These are phyloP conservation scores for Capronia americana DNA, from an alignment of 2,329 filamentous ascomycete species.

Conservation along the genomic window DNA sequence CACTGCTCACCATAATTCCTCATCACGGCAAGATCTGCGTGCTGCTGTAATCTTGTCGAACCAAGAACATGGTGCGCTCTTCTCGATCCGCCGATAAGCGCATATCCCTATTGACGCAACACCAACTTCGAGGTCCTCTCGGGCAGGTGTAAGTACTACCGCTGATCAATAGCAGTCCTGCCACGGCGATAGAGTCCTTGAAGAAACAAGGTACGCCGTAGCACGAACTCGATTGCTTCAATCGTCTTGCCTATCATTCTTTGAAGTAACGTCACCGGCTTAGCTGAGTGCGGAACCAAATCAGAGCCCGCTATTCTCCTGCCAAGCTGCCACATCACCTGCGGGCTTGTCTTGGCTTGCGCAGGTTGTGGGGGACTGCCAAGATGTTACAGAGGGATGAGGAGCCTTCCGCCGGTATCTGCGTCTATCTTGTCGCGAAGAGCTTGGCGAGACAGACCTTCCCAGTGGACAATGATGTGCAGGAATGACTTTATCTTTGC, in stretches of 20 bases:
- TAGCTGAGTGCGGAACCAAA: background rate
- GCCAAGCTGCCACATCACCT: conserved; percentile 1
- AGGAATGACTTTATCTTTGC: background rate
- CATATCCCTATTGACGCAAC: background rate
- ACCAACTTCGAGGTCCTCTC: background rate
- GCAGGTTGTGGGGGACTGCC: background rate
- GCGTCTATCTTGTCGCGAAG: background rate
- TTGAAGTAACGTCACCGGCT: background rate
- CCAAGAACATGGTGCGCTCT: background rate
- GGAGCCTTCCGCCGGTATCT: background rate
- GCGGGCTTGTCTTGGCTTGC: background rate
- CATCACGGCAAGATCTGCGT: background rate
- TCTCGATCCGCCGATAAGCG: background rate
- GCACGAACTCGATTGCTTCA: background rate
- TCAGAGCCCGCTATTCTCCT: background rate
- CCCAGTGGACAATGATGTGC: background rate
- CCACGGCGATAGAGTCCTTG: background rate
- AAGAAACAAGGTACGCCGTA: background rate
- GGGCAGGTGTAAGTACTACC: background rate
- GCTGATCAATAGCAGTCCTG: background rate
- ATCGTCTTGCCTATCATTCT: background rate
- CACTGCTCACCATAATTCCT: background rate
- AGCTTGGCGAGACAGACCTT: background rate
- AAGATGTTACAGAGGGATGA: conserved; percentile 1
- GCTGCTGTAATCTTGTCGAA: background rate